A percentile compares a stretch with the other conserved stretches of the same genome.
Evolutionary conservation across 768 basidiomycete genomes (phyloP).

Genomic region (Russula lepida): DNA sequence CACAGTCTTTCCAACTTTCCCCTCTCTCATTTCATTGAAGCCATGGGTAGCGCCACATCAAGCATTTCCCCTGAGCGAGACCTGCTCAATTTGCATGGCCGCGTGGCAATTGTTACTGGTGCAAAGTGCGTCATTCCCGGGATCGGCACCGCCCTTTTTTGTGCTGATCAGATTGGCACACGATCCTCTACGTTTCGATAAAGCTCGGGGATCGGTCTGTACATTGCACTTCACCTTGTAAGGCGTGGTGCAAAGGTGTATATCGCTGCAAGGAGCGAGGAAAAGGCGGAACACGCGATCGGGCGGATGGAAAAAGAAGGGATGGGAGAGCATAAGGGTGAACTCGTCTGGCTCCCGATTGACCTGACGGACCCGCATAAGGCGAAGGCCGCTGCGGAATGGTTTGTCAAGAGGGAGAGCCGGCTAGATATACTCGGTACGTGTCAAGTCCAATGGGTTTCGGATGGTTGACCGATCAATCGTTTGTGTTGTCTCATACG

Average conservation of each 20-base stretch:
- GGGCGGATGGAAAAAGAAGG: conserved; percentile 29
- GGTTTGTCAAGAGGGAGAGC: conserved; percentile 33
- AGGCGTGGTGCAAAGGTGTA: conserved; percentile 37
- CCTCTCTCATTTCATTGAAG: neutral
- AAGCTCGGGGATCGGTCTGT: conserved; percentile 17
- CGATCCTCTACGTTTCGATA: neutral
- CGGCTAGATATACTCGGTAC: conserved; percentile 38
- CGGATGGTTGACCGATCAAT: neutral
- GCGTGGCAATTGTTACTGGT: conserved; percentile 42
- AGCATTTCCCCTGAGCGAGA: conserved; percentile 30
- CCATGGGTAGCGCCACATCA: conserved; percentile 13
- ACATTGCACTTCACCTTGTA: conserved; percentile 27
- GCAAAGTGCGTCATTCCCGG: conserved; percentile 33
- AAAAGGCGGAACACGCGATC: conserved; percentile 29
- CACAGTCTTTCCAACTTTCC: neutral
- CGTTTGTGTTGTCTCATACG: neutral
- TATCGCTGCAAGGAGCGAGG: conserved; percentile 31
- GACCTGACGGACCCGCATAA: conserved; percentile 33
- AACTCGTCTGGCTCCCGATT: conserved; percentile 31
- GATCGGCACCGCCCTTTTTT: neutral
- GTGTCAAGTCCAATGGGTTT: conserved; percentile 24
- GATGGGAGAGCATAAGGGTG: conserved; percentile 25
- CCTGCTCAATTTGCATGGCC: conserved; percentile 39
- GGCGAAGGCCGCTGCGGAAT: conserved; percentile 30
- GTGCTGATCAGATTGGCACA: neutral